Percentiles rank a stretch among this genome's conserved stretches.
phyloP scores from a whole-genome alignment of 2,329 filamentous ascomycete genomes.

The Penicillium sp. region DNA sequence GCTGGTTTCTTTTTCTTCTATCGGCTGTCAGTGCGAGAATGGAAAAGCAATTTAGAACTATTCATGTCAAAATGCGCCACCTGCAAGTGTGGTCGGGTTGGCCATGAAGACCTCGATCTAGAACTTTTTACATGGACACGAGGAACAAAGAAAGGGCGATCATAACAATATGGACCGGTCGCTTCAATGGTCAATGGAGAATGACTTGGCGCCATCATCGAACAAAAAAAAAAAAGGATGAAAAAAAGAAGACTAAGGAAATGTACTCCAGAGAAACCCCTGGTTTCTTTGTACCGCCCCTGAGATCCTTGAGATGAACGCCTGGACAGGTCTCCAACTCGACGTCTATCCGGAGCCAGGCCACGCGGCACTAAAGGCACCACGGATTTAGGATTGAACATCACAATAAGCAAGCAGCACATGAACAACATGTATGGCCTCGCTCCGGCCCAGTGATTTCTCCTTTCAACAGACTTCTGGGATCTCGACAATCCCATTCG shows the following conservation, averaged over 20 bases:
- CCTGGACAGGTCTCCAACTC: conserved; percentile 15
- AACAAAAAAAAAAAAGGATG: conserved; percentile 1
- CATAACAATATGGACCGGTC: conserved; percentile 24
- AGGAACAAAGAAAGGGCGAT: conserved; percentile 11
- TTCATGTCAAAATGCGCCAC: conserved; percentile 1
- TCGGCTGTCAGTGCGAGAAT: not conserved
- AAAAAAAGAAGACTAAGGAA: conserved; percentile 2
- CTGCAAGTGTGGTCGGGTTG: conserved; percentile 12
- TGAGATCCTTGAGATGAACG: conserved; percentile 2
- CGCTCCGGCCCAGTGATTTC: conserved; percentile 8
- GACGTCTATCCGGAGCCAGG: conserved; percentile 10
- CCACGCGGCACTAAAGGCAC: conserved; percentile 1
- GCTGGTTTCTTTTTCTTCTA: not conserved
- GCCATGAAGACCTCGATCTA: conserved; percentile 13
- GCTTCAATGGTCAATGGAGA: conserved; percentile 14
- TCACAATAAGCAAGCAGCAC: conserved; percentile 15
- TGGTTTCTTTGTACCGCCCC: conserved; percentile 6
- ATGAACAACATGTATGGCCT: conserved; percentile 6
- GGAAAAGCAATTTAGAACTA: not conserved
- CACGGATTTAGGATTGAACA: conserved; percentile 7
- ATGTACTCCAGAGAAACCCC: not conserved
- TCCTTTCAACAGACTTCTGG: conserved; percentile 4
- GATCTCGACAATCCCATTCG: conserved; percentile 8
- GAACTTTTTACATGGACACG: conserved; percentile 15
- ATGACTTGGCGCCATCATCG: not conserved